Evolutionary conservation across 306 rosid genomes (phyloP).

Genomic region (Boehmeria nivea): DNA sequence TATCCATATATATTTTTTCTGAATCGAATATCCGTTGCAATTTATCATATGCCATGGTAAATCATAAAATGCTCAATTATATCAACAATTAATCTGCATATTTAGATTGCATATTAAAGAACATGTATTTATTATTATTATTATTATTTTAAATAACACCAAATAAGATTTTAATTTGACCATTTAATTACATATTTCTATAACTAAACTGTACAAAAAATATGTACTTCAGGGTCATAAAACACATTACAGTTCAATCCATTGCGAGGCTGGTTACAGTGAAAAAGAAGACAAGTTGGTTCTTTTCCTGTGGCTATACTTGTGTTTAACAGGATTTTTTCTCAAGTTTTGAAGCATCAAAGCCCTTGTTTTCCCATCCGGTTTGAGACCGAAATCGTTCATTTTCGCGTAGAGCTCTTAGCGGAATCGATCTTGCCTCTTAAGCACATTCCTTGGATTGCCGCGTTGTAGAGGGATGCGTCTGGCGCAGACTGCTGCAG

Average conservation of each 20-base stretch:
- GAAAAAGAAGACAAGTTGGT: neutral
- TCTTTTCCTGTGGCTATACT: conserved; percentile 21
- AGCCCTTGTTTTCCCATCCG: conserved; percentile 70
- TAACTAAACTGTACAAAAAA: neutral
- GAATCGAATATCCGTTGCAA: no score
- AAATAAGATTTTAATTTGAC: no score
- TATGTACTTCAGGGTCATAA: neutral
- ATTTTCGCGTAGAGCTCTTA: conserved; percentile 51
- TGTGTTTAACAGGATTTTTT: conserved; percentile 11
- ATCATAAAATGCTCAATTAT: no score
- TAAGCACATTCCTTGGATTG: conserved; percentile 75
- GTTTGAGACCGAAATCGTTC: conserved; percentile 50
- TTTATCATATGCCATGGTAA: no score
- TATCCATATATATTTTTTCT: no score
- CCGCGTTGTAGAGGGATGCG: conserved; percentile 64
- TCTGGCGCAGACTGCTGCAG: conserved; percentile 43
- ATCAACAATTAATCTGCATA: no score
- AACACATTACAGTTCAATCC: no score
- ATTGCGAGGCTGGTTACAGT: conserved; percentile 11
- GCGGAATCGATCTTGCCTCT: conserved; percentile 48
- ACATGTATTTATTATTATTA: no score
- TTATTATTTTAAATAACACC: no score
- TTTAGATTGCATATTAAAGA: no score
- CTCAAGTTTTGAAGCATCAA: conserved; percentile 56
- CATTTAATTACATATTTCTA: no score